A percentile compares a stretch with the other conserved stretches of the same genome.
Conservation (phyloP, 2,329 filamentous ascomycete genomes). For the Orbilia ellipsospora region DNA sequence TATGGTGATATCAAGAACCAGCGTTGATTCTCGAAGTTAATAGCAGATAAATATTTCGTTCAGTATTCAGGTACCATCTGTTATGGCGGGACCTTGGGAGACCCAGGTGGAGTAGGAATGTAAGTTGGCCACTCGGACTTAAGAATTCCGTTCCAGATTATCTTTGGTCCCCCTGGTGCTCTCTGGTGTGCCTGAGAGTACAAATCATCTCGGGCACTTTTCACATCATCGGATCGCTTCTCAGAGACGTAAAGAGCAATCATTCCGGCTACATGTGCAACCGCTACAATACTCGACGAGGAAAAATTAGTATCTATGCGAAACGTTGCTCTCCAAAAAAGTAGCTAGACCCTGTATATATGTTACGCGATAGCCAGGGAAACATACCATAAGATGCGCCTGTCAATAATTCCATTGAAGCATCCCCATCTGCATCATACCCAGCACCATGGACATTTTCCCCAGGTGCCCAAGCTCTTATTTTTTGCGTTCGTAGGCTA, state of each 20-base stretch:
- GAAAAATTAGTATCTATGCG: neutral
- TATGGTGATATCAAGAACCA: no score
- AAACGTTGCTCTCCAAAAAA: neutral
- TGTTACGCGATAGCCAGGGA: neutral
- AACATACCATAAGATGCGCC: constrained; percentile 22
- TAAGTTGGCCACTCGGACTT: no score
- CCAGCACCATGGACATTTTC: constrained; percentile 5
- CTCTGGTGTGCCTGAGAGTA: constrained; percentile 5
- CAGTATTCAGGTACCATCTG: no score
- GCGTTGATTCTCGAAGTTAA: no score
- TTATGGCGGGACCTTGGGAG: no score
- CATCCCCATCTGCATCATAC: neutral
- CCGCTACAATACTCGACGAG: neutral
- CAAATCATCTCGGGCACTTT: neutral
- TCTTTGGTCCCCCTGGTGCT: neutral
- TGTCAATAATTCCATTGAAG: neutral
- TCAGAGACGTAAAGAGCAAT: constrained; percentile 3
- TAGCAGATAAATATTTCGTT: no score
- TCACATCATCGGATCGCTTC: neutral
- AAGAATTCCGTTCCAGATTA: constrained; percentile 11
- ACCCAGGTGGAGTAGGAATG: no score
- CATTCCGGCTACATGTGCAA: constrained; percentile 8
- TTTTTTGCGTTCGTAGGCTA: neutral
- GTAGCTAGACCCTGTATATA: neutral
- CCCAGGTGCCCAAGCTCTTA: constrained; percentile 13